Evolutionary conservation across 192 early-diverging fungal genomes (phyloP).

Genomic region (Podila epicladia): DNA sequence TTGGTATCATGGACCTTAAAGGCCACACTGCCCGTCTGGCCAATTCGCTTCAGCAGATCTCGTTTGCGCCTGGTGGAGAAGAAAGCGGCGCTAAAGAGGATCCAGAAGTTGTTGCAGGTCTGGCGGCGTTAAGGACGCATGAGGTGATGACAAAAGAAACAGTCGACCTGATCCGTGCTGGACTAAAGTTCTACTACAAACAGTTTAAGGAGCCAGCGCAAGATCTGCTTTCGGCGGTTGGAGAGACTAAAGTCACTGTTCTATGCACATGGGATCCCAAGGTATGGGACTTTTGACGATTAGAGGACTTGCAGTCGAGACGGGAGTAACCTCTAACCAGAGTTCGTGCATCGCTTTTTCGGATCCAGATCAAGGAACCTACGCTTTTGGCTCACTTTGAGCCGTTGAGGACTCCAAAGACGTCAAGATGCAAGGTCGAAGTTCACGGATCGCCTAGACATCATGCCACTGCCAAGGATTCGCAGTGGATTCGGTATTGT

Average conservation of each 20-base stretch:
- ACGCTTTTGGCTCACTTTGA: constrained; percentile 40
- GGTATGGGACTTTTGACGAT: constrained; percentile 31
- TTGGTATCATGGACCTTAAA: constrained; percentile 64
- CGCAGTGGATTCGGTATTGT: constrained; percentile 72
- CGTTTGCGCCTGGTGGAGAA: constrained; percentile 27
- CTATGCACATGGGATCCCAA: constrained; percentile 63
- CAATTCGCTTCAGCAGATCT: constrained; percentile 60
- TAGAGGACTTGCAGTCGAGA: background rate
- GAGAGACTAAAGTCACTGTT: constrained; percentile 66
- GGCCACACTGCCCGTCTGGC: constrained; percentile 60
- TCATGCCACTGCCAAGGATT: constrained; percentile 70
- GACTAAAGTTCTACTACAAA: constrained; percentile 59
- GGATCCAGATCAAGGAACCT: background rate
- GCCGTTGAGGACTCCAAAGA: constrained; percentile 15
- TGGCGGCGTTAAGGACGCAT: constrained; percentile 50
- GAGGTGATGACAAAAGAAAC: constrained; percentile 36
- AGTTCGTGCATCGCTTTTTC: background rate
- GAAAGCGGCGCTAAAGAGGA: constrained; percentile 19
- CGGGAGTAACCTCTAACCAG: too few relatives aligned
- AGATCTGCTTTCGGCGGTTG: constrained; percentile 1
- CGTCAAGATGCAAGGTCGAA: constrained; percentile 50
- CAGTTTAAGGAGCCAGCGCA: constrained; percentile 12
- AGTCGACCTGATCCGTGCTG: constrained; percentile 50
- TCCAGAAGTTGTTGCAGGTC: constrained; percentile 11
- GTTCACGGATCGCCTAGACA: constrained; percentile 64